These are phyloP conservation scores for Podaxis sp. DNA, from an alignment of 768 basidiomycete species.

Conservation along the genomic window DNA sequence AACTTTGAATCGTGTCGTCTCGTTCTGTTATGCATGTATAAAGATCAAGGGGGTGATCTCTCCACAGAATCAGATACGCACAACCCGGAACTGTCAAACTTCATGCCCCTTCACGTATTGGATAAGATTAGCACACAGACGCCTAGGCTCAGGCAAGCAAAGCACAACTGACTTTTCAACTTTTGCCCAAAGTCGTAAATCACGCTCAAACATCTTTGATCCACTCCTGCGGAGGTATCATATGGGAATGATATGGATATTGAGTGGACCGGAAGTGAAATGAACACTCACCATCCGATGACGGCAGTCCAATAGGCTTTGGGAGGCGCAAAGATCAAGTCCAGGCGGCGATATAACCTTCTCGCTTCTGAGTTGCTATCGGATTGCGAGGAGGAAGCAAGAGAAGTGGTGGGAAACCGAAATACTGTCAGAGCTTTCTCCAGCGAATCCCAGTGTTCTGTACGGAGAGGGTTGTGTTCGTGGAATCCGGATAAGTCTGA, in stretches of 20 bases:
- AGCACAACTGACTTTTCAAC: slow-evolving; percentile 44
- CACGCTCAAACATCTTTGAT: slow-evolving; percentile 87
- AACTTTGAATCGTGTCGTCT: slow-evolving; percentile 62
- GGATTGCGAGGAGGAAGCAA: neutral
- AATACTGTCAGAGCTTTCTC: slow-evolving; percentile 87
- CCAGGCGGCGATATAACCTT: slow-evolving; percentile 66
- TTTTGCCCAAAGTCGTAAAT: slow-evolving; percentile 76
- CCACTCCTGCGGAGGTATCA: slow-evolving; percentile 62
- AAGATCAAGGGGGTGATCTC: neutral
- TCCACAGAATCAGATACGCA: slow-evolving; percentile 30
- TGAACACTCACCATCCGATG: slow-evolving; percentile 69
- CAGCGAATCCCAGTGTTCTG: slow-evolving; percentile 73
- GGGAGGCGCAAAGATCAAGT: slow-evolving; percentile 78
- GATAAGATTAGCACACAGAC: neutral
- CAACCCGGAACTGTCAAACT: slow-evolving; percentile 85
- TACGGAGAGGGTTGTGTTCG: slow-evolving; percentile 50
- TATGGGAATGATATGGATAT: neutral
- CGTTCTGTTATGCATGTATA: slow-evolving; percentile 38
- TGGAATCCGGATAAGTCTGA: slow-evolving; percentile 65
- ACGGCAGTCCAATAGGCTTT: slow-evolving; percentile 87
- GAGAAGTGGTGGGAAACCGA: slow-evolving; percentile 45
- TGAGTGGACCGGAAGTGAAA: neutral
- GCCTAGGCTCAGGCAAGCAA: neutral
- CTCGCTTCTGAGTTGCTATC: slow-evolving; percentile 16
- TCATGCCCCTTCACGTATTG: slow-evolving; percentile 54